Base-by-base conservation (phyloP, 768 basidiomycete genomes). In the Rhodotorula graminis region DNA sequence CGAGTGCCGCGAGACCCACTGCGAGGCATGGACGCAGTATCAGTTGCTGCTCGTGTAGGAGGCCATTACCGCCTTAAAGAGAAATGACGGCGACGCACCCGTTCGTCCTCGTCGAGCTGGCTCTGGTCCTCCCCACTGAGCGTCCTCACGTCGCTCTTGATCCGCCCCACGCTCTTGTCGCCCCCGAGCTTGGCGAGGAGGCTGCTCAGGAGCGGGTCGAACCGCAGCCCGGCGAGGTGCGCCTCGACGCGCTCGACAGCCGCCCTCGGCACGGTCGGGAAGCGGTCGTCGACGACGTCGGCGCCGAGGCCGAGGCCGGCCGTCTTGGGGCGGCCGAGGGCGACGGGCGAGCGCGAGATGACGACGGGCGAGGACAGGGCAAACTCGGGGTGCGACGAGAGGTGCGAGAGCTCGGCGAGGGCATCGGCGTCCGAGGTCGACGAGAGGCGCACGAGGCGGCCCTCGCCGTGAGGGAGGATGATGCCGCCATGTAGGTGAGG, bases 1-100 rank as follows among this genome's bases (percentile, higher is more conserved):
- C 19, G 75, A 76, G 31, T 76, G 71, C 7, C 75, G 61, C 23
- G 71, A 68, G 7, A 65, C 64, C 75, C 75, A 76, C 60, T 69
- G 65, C 6, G 6, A n/a, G n/a, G n/a, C n/a, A n/a, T n/a, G n/a
- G n/a, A n/a, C n/a, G n/a, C n/a, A n/a, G n/a, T n/a, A 8, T 29
- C 21, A 31, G n/a, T 23, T 52, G 18, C 18, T n/a, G 46, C 19
- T 46, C 46, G 46, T 15, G 46, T 14, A 7, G 7, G 19, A 15
- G 46, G 2, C 46, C 46, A n/a, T n/a, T 15, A 46, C 46, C 14
- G 15, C 15, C 46, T 15, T 9, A 14, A 46, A 46, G 15, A 15
- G 46, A n/a, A n/a, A n/a, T n/a, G n/a, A 15, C 46, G 46, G 7
- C 23, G 21, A 49, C 66, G 25, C 42, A 72, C 71, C 27, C 65